Evolutionary conservation across 2,329 filamentous ascomycete species (phyloP), one percentile per base, ranked within the genome.

Genomic region (Phaeomoniella chlamydospora): DNA sequence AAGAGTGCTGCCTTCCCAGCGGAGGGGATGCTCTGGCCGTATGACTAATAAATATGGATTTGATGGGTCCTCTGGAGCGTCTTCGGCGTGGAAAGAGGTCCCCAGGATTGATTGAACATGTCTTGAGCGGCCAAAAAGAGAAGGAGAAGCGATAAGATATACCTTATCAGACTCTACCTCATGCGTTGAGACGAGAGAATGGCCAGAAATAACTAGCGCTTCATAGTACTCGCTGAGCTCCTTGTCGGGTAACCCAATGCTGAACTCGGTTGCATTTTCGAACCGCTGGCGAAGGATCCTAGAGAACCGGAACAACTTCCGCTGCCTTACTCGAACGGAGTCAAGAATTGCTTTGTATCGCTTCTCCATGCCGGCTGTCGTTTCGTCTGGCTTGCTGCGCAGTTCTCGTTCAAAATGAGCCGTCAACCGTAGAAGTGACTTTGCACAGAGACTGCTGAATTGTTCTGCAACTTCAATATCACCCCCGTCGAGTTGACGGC

Each of bases 391-490:
- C 47, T 84, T 80, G 38, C 80, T 74, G 45, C 88, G 80, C 35
- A 96, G 67, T 56, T 98, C 90, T 47, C 78, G 79, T 55, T 96
- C 90, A 47, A 96, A 98, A 13, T 90, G 90, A 41, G 78, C 72
- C 51, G 84, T 93, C 36, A 98, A 68, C 34, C 90, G 80, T 47
- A 81, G 81, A 41, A 96, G 69, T 5, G 88, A 87, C 58, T 94
- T 96, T 51, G 84, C 87, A 1, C 90, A 96, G 42, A 98, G 68
- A 16, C 84, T 84, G 55, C 74, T 72, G 56, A 98, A 98, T 54
- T 98, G 90, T 62, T 96, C 90, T 2, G 90, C 90, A 30, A 96
- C 90, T 60, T 96, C 88, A 29, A 96, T 81, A 54, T 96, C 86
- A 42, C 90, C 92, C 18, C 84, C 82, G 47, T 92, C 79, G n/a